A percentile compares a stretch with the other conserved stretches of the same genome.
These are phyloP conservation scores for barrel medic (Medicago truncatula) DNA, from an alignment of 306 rosid genomes.

Conservation along the genomic window MtrunA17r5.0-ANR NC_053049.1:44175501-44176000, in stretches of 20 bases:
- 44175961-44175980: no score
- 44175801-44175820: not conserved
- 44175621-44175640: not conserved
- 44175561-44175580: slow-evolving; percentile 2
- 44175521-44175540: not conserved
- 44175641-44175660: not conserved
- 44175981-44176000: no score
- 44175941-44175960: no score
- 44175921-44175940: no score
- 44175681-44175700: not conserved
- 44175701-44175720: not conserved
- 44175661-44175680: not conserved
- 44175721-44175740: not conserved
- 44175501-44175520: not conserved
- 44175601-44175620: not conserved
- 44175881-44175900: no score
- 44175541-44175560: slow-evolving; percentile 1
- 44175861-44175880: no score
- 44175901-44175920: no score
- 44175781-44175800: not conserved
- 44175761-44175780: not conserved
- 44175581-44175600: not conserved
- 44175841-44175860: no score
- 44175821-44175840: no score
- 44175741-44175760: not conserved